phyloP scores from a whole-genome alignment of 179 eudicot genomes.

The Patellifolia procumbens region DNA sequence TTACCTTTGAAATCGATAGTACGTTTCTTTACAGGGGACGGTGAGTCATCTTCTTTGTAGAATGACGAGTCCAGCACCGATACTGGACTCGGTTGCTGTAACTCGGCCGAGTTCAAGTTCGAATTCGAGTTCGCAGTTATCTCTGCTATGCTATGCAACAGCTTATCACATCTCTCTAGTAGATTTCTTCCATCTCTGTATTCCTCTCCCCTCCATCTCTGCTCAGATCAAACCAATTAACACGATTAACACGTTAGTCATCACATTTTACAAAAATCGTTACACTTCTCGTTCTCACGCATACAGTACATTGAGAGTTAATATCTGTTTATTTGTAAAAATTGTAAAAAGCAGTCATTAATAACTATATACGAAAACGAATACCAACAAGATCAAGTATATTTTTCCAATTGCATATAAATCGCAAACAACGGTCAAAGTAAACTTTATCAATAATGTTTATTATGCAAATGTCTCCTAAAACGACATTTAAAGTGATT shows the following conservation, averaged over 20 bases:
- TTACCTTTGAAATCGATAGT: conserved; percentile 81
- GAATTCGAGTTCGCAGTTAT: conserved; percentile 49
- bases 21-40: conserved; percentile 81
- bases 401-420: too few relatives aligned
- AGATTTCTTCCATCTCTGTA: conserved; percentile 67
- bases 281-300: too few relatives aligned
- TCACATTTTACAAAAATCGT: too few relatives aligned
- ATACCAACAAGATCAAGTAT: too few relatives aligned
- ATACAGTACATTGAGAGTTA: too few relatives aligned
- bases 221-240: conserved; percentile 1
- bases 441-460: too few relatives aligned
- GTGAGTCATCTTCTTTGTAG: conserved; percentile 81
- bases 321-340: too few relatives aligned
- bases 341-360: too few relatives aligned
- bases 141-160: conserved; percentile 80
- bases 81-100: conserved; percentile 89
- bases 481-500: too few relatives aligned
- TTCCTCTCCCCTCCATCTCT: conserved; percentile 70
- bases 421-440: too few relatives aligned
- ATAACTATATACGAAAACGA: too few relatives aligned
- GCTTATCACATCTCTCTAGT: conserved; percentile 77
- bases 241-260: background rate
- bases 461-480: too few relatives aligned
- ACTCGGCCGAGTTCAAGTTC: conserved; percentile 43
- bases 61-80: conserved; percentile 89